These are phyloP conservation scores for Annona squamosa DNA, from an alignment of 164 flowering plant genomes.

Conservation along the genomic window DNA sequence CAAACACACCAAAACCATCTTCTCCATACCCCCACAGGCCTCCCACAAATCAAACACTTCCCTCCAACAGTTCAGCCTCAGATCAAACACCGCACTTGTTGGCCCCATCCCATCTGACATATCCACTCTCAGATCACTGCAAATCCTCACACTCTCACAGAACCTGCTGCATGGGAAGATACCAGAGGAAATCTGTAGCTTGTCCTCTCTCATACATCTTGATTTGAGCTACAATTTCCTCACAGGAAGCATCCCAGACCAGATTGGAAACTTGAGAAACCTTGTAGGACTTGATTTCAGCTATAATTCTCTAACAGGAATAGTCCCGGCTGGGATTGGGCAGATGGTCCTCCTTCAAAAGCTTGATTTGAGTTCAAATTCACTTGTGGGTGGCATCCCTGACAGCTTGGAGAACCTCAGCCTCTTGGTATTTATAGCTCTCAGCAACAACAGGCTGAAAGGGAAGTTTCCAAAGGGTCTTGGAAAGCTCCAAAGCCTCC, in stretches of 20 bases:
- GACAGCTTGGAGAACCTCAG: conserved; percentile 40
- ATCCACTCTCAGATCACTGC: conserved; percentile 43
- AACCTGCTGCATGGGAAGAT: conserved; percentile 49
- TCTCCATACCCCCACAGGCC: conserved; percentile 20
- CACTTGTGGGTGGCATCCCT: conserved; percentile 50
- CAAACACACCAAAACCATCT: conserved; percentile 40
- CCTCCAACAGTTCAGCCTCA: conserved; percentile 71
- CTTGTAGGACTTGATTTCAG: conserved; percentile 71
- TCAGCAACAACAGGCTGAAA: conserved; percentile 52
- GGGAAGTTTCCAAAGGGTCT: conserved; percentile 56
- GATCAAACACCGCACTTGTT: conserved; percentile 57
- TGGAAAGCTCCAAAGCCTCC: conserved; percentile 41
- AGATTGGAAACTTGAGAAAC: conserved; percentile 51
- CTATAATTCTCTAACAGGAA: conserved; percentile 58
- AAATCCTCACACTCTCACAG: conserved; percentile 75
- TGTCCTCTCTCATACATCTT: conserved; percentile 52
- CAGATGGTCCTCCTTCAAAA: conserved; percentile 63
- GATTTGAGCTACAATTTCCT: conserved; percentile 78
- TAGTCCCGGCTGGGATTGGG: conserved; percentile 57
- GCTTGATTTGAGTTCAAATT: conserved; percentile 76
- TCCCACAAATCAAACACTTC: conserved; percentile 13
- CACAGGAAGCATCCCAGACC: conserved; percentile 46
- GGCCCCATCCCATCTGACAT: conserved; percentile 70
- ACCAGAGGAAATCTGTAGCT: conserved; percentile 36
- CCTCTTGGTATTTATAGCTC: conserved; percentile 51